Evolutionary conservation across 1,284 basidiomycete genomes (phyloP).

Genomic region (Naganishia liquefaciens): DNA sequence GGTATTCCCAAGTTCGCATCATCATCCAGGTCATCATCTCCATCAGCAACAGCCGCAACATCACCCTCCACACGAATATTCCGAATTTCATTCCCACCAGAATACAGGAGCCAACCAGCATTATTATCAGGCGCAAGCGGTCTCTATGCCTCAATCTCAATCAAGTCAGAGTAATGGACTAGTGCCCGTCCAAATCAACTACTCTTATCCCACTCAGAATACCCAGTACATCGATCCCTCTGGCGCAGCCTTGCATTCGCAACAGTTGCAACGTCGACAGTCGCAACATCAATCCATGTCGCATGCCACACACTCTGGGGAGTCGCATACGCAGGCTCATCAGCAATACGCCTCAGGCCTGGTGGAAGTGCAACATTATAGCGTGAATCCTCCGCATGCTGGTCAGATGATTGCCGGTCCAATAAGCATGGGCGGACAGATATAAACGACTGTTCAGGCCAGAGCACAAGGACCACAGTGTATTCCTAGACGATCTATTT

Average conservation of each 20-base stretch:
- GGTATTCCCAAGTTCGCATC: constrained; percentile 14
- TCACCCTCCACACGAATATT: constrained; percentile 2
- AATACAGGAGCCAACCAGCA: background rate
- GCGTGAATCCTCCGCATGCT: constrained; percentile 7
- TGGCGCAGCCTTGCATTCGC: constrained; percentile 4
- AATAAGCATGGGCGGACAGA: constrained; percentile 21
- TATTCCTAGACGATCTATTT: too few relatives aligned
- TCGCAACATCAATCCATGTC: constrained; percentile 18
- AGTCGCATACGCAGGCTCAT: constrained; percentile 10
- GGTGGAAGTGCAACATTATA: constrained; percentile 12
- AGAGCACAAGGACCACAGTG: background rate
- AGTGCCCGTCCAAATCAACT: constrained; percentile 15
- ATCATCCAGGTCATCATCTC: constrained; percentile 9
- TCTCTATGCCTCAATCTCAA: constrained; percentile 4
- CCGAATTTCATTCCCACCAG: constrained; percentile 12
- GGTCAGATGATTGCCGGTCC: constrained; percentile 17
- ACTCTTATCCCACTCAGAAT: constrained; percentile 14
- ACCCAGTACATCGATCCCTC: constrained; percentile 5
- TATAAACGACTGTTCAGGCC: background rate
- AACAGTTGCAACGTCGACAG: constrained; percentile 28
- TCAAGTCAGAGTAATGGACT: background rate
- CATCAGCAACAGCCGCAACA: background rate
- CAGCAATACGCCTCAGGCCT: constrained; percentile 24
- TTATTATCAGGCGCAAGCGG: constrained; percentile 15
- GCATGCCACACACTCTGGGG: constrained; percentile 12